Base-by-base conservation (phyloP, 257 asterid genomes). In the Nicotiana noctiflora region DNA sequence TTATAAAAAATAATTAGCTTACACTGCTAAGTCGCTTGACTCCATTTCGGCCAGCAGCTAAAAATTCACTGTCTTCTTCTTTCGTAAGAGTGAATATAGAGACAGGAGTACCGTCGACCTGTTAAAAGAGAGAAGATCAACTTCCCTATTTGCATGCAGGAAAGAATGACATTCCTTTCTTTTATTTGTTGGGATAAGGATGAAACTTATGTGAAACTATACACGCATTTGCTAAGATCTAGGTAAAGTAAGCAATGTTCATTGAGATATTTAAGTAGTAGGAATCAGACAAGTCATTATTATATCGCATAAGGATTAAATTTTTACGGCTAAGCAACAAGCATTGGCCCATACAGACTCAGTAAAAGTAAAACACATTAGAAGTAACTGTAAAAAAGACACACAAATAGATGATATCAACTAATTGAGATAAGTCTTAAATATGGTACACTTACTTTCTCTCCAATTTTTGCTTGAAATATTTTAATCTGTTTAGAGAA, bases 11-110 rank as follows among this genome's bases (percentile, higher is more conserved):
- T 55, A 52, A 53, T 51, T 80, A 62, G 84, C 96, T 88, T 82
- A 94, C 98, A 82, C 98, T 95, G 84, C 97, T 93, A 82, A 95
- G 93, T 79, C 97, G 96, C 88, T 95, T 95, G 82, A 95, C 98
- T 81, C 98, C 98, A 84, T 95, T 95, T 49, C 98, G 98, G 44
- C 97, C 98, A 82, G 98, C 98, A 88, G 88, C 89, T 83, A 95
- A 89, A 88, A 90, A 98, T 6, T 95, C 98, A 86, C 93, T 98
- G 55, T 84, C 92, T 8, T 89, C 90, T 76, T 86, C 91, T 84
- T 91, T 93, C 34, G 97, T 89, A 84, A 95, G 96, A 85, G 97
- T 89, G 84, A 95, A 95, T 83, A 95, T 86, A 60, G 98, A 95
- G 80, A 95, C 98, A 81, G 97, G 94, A 80, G 97, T 84, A 77